Conservation (phyloP, 169 alveolate species). For the Amoebophrya sp. region DNA sequence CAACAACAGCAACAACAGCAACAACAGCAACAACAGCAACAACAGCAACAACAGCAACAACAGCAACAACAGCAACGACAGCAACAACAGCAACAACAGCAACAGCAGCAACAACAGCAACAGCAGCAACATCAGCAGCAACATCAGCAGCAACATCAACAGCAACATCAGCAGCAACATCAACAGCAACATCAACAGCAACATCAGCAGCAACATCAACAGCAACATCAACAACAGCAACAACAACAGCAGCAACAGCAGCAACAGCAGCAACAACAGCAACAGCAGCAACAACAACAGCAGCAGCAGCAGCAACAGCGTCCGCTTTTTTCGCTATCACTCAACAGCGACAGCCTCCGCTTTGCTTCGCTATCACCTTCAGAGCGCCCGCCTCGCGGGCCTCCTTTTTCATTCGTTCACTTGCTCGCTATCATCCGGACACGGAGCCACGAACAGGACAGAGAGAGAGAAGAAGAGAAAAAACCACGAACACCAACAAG, state of each 20-base stretch:
- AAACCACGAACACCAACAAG: no score
- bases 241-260: background rate
- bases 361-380: no score
- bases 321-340: no score
- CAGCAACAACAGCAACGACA: background rate
- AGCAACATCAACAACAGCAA: background rate
- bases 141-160: background rate
- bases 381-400: no score
- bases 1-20: slow-evolving; percentile 29
- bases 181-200: background rate
- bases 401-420: no score
- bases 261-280: background rate
- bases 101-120: background rate
- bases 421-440: no score
- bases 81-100: background rate
- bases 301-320: background rate
- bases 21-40: slow-evolving; percentile 22
- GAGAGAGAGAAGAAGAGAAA: no score
- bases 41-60: slow-evolving; percentile 16
- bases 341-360: no score
- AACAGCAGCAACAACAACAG: background rate
- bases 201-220: background rate
- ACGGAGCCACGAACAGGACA: no score
- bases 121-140: background rate
- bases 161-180: background rate